Conservation (phyloP, 495 filamentous ascomycete species). For the Chaetomium fimeti region DNA sequence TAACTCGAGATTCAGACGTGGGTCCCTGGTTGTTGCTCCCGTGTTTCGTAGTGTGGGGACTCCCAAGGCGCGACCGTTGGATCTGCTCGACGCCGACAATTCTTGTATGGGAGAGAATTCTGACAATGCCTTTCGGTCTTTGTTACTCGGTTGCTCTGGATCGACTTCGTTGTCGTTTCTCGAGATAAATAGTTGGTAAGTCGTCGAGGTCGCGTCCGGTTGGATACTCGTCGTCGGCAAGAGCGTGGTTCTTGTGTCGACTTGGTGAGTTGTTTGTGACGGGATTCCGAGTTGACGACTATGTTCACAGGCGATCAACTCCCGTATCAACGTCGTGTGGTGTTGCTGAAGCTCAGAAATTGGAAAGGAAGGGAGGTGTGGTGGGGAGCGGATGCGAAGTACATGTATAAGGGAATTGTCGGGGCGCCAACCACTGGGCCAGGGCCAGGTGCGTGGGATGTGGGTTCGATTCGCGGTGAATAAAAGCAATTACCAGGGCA, state of each 20-base stretch:
- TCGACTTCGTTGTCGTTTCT: background rate
- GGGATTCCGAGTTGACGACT: conserved; percentile 1
- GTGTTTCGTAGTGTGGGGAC: conserved; percentile 7
- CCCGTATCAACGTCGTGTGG: conserved; percentile 17
- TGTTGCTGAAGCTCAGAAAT: conserved; percentile 24
- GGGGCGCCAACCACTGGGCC: conserved; percentile 23
- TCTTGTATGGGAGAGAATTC: background rate
- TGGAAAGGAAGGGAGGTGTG: conserved; percentile 29
- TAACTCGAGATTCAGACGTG: conserved; percentile 29
- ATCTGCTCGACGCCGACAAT: conserved; percentile 37
- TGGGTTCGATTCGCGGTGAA: conserved; percentile 28
- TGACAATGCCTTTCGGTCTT: background rate
- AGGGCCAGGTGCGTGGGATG: conserved; percentile 30
- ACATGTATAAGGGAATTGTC: conserved; percentile 37
- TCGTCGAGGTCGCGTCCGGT: conserved; percentile 4
- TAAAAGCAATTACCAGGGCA: conserved; percentile 32
- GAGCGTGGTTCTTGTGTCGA: conserved; percentile 1
- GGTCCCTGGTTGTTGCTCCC: conserved; percentile 7
- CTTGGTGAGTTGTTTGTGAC: conserved; percentile 4
- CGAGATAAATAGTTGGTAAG: background rate
- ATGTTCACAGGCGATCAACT: conserved; percentile 4
- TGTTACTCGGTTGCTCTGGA: background rate
- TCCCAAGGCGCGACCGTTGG: conserved; percentile 30
- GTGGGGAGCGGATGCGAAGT: conserved; percentile 36
- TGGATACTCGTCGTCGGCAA: conserved; percentile 1